Base-by-base conservation (phyloP, 2,329 filamentous ascomycete species). In the Fonsecaea pugnacius region DNA sequence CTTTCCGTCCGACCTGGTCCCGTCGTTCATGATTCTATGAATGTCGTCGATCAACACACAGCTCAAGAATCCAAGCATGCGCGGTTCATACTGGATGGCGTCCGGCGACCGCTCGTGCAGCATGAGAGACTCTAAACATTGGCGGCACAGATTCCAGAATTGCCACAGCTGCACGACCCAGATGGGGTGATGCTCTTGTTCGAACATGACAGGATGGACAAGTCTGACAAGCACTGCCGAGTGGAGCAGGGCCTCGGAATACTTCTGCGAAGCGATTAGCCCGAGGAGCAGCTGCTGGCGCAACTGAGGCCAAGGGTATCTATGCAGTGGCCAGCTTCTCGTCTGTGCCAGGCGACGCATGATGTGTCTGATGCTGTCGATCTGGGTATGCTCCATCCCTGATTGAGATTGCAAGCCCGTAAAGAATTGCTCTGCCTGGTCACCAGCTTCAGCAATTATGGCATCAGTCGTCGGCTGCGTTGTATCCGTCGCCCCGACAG, bases 301-400 rank as follows among this genome's bases (percentile, higher is more conserved):
- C 1, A 87, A 69, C 14, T 81, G 78, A 0, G 84, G 77, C 38
- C 82, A 81, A 0, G 87, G 87, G 65, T 88, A 85, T 16, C 80
- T 78, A 33, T 80, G 78, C 8, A 83, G 67, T 0, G 82, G 80
- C 77, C 80, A 85, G 8, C 78, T 65, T 0, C 73, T 71, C 0
- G 78, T 76, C 50, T 76, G 68, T 18, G 77, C 73, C 30, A 83
- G 76, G 1, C 75, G 62, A 10, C 70, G 72, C 64, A 86, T 77
- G 14, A 75, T 76, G 35, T 73, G 67, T 64, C 78, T 70, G 3
- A 83, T 72, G 2, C 71, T 71, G 16, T 71, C 56, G 10, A 78
- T 69, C 9, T 76, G 74, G 65, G 77, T 67, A 56, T 60, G 27
- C 33, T 72, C 54, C 1, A 76, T 68, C 2, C 68, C 65, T 3